Conservation (phyloP, 1,284 basidiomycete species). For the Tilletia horrida region DNA sequence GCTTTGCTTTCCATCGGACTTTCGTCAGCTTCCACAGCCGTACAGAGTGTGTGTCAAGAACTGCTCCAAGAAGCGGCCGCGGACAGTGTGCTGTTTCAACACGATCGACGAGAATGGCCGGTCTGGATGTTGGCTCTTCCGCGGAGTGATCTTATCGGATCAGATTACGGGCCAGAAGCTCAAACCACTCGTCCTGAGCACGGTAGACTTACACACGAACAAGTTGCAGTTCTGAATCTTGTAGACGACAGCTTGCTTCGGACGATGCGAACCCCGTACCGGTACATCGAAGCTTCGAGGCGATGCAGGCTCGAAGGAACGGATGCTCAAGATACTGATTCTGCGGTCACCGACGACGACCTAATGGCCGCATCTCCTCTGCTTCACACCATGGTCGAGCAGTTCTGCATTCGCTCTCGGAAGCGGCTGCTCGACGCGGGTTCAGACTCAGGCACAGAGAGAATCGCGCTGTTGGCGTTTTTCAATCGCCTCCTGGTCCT, state of each 20-base stretch:
- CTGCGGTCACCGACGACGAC: constrained; percentile 24
- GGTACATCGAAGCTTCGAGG: constrained; percentile 74
- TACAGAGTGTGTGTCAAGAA: constrained; percentile 29
- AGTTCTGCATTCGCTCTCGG: constrained; percentile 34
- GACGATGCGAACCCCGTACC: constrained; percentile 79
- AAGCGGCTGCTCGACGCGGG: constrained; percentile 30
- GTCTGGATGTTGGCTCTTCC: constrained; percentile 66
- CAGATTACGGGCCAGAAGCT: constrained; percentile 20
- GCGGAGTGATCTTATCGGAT: background rate
- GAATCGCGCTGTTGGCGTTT: constrained; percentile 25
- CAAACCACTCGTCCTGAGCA: background rate
- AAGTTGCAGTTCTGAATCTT: constrained; percentile 67
- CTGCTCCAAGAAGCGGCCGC: constrained; percentile 57
- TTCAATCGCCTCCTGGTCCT: constrained; percentile 32
- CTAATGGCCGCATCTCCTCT: constrained; percentile 62
- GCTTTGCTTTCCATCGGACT: constrained; percentile 33
- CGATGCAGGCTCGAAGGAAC: constrained; percentile 25
- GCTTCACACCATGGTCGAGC: constrained; percentile 30
- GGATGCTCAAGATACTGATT: constrained; percentile 22
- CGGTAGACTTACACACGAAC: constrained; percentile 58
- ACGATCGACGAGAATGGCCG: constrained; percentile 69
- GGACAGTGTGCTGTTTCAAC: constrained; percentile 74
- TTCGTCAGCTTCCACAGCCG: constrained; percentile 28
- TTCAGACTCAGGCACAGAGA: background rate
- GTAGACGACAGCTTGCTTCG: constrained; percentile 81